phyloP scores from a whole-genome alignment of 345 rosid species.

The Populus ilicifolia region DNA sequence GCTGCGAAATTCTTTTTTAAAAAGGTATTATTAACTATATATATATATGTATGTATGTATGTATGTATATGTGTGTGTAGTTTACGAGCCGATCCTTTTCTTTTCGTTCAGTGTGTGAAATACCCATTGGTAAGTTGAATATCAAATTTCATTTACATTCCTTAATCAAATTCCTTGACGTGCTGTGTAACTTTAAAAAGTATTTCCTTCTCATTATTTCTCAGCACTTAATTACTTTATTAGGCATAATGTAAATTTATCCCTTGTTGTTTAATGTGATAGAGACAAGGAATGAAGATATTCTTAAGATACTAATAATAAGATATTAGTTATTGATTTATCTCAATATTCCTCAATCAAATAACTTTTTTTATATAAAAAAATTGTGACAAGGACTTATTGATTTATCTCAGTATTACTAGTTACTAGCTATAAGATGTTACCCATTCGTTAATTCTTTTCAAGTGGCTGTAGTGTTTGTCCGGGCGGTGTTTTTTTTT shows the following conservation, averaged over 20 bases:
- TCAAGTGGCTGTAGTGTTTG: not conserved
- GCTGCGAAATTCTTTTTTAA: too few species aligned
- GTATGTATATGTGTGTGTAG: too few species aligned
- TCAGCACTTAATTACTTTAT: not conserved
- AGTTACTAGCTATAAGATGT: not conserved
- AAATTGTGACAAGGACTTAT: not conserved
- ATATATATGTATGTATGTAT: too few species aligned
- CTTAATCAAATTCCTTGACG: slow-evolving; percentile 1
- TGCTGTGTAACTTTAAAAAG: not conserved
- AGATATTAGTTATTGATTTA: too few species aligned
- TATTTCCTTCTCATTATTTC: too few species aligned
- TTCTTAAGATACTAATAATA: not conserved
- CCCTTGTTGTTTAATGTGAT: not conserved
- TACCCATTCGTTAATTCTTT: not conserved
- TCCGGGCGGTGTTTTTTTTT: not conserved
- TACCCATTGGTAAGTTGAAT: too few species aligned
- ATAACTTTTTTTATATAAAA: too few species aligned
- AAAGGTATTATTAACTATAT: too few species aligned
- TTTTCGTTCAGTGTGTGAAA: too few species aligned
- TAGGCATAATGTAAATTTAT: not conserved
- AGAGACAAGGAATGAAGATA: not conserved
- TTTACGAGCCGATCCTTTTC: too few species aligned
- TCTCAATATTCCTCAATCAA: too few species aligned
- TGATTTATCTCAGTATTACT: not conserved
- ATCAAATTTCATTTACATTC: not conserved